Conservation (phyloP, 2,329 filamentous ascomycete species). For the Zymoseptoria passerinii region DNA sequence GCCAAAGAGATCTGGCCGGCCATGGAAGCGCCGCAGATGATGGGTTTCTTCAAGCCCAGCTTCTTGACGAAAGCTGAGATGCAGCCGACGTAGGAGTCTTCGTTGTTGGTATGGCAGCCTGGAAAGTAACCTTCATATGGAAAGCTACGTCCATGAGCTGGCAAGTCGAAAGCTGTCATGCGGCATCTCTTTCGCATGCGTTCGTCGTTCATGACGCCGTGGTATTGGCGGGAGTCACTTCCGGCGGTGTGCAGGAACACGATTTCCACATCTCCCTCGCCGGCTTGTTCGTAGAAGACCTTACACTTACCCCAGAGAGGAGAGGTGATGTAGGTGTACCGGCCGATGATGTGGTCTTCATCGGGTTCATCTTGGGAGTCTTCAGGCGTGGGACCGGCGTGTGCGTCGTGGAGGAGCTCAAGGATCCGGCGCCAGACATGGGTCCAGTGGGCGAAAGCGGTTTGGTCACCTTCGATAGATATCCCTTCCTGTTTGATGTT, state of each 20-base stretch:
- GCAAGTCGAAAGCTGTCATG: slow-evolving; percentile 45
- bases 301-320: slow-evolving; percentile 44
- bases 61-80: slow-evolving; percentile 40
- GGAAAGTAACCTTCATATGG: slow-evolving; percentile 32
- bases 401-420: slow-evolving; percentile 41
- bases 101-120: slow-evolving; percentile 38
- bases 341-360: slow-evolving; percentile 40
- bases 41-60: slow-evolving; percentile 38
- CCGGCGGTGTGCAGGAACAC: slow-evolving; percentile 33
- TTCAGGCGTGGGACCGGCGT: slow-evolving; percentile 37
- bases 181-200: slow-evolving; percentile 40
- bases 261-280: slow-evolving; percentile 40
- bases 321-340: slow-evolving; percentile 39
- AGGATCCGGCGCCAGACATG: slow-evolving; percentile 43
- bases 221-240: slow-evolving; percentile 43
- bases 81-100: slow-evolving; percentile 40
- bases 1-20: slow-evolving; percentile 43
- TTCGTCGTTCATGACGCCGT: slow-evolving; percentile 44
- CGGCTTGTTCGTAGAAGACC: slow-evolving; percentile 43
- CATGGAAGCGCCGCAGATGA: slow-evolving; percentile 45
- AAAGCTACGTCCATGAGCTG: slow-evolving; percentile 43
- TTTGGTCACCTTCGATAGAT: slow-evolving; percentile 40
- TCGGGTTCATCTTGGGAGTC: slow-evolving; percentile 33
- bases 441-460: slow-evolving; percentile 37
- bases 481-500: slow-evolving; percentile 43